Conservation (phyloP, 2,329 filamentous ascomycete species). For the Colletotrichum sp. region DNA sequence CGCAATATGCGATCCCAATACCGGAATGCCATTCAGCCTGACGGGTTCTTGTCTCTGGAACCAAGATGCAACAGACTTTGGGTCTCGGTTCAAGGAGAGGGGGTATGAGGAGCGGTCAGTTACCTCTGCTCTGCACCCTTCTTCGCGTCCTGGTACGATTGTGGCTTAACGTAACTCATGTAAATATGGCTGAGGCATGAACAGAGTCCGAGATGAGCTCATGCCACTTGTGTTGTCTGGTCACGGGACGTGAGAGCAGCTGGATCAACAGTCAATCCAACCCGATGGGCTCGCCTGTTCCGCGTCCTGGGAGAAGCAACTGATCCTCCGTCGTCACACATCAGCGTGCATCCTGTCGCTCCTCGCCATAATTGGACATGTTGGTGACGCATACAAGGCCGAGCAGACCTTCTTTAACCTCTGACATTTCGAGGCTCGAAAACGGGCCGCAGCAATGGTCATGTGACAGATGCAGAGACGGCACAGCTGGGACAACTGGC, state of each 20-base stretch:
- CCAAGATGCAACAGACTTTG: not conserved
- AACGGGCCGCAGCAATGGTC: not conserved
- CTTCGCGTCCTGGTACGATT: not conserved
- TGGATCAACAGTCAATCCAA: conserved; percentile 15
- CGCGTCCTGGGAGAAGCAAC: conserved; percentile 5
- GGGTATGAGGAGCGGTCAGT: not conserved
- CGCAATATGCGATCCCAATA: not conserved
- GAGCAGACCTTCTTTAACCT: not conserved
- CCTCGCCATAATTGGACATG: not conserved
- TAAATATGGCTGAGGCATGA: conserved; percentile 1
- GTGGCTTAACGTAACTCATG: not conserved
- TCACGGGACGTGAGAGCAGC: not conserved
- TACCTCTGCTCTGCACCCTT: not conserved
- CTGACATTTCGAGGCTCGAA: not conserved
- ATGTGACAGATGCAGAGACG: not conserved
- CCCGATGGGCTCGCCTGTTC: conserved; percentile 15
- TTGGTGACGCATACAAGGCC: not conserved
- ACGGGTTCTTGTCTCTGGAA: not conserved
- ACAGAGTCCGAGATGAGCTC: not conserved
- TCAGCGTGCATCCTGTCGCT: not conserved
- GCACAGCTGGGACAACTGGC: not conserved
- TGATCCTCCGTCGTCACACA: conserved; percentile 3
- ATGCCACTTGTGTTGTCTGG: not conserved
- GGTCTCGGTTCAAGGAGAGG: not conserved
- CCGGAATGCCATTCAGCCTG: not conserved